Conservation (phyloP, 306 rosid species). For the Vigna unguiculata region DNA sequence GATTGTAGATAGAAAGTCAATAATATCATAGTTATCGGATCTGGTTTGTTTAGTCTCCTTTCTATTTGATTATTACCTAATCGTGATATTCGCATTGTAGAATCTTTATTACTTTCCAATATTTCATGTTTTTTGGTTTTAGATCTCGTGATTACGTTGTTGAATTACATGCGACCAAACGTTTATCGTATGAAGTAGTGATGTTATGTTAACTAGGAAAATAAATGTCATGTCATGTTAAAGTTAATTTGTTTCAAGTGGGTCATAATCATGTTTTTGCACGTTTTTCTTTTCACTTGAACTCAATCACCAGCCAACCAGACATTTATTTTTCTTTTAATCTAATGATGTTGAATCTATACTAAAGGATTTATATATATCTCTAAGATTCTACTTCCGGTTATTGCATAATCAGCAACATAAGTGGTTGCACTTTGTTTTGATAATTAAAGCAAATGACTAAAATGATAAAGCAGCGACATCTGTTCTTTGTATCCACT, state of each 20-base stretch:
- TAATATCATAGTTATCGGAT: not conserved
- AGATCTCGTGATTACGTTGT: not conserved
- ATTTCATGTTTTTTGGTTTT: not conserved
- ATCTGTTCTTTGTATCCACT: not conserved
- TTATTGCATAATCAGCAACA: not conserved
- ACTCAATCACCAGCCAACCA: not conserved
- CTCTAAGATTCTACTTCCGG: slow-evolving; percentile 28
- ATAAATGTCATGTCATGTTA: slow-evolving; percentile 3
- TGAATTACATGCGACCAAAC: not conserved
- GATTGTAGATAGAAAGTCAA: not conserved
- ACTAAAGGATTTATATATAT: not conserved
- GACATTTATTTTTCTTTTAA: not conserved
- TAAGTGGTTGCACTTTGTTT: slow-evolving; percentile 15
- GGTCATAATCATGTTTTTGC: not conserved
- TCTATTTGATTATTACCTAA: not conserved
- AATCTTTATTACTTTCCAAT: not conserved
- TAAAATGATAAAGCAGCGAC: not conserved
- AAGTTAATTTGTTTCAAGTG: not conserved
- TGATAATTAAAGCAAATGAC: not conserved
- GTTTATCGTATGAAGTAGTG: no score
- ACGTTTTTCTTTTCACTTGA: not conserved
- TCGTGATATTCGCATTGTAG: not conserved
- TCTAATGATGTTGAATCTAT: not conserved
- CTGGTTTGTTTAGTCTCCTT: not conserved
- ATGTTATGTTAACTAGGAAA: not conserved